phyloP scores from a whole-genome alignment of 1,284 basidiomycete species.

The Irpex sp. region DNA sequence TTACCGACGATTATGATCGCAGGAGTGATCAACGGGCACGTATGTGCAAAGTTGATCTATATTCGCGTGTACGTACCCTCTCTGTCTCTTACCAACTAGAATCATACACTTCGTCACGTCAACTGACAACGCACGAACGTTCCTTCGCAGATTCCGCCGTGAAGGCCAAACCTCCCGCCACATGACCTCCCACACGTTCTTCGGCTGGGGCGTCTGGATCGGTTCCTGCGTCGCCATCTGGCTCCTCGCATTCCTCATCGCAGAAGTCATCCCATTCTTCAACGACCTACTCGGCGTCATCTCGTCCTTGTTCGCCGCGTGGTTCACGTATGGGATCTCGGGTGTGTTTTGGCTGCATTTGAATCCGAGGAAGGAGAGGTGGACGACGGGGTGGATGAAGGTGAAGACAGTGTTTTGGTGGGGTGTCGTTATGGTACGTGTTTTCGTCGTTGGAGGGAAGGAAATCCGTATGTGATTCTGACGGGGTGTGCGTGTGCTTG shows the following conservation, averaged over 20 bases:
- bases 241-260: slow-evolving; percentile 26
- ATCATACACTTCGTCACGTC: not conserved
- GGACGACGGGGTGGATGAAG: slow-evolving; percentile 23
- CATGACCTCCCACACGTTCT: slow-evolving; percentile 26
- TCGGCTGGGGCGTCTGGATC: slow-evolving; percentile 29
- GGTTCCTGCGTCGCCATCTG: slow-evolving; percentile 26
- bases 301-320: slow-evolving; percentile 27
- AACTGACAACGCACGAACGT: not conserved
- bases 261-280: slow-evolving; percentile 33
- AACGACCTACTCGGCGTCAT: slow-evolving; percentile 31
- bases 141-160: slow-evolving; percentile 24
- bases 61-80: slow-evolving; percentile 23
- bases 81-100: not conserved
- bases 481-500: not conserved
- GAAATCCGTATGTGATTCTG: not conserved
- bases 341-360: slow-evolving; percentile 31
- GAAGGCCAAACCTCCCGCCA: slow-evolving; percentile 22
- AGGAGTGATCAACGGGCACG: slow-evolving; percentile 30
- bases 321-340: slow-evolving; percentile 32
- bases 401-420: slow-evolving; percentile 25
- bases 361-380: slow-evolving; percentile 20
- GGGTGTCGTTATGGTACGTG: slow-evolving; percentile 23
- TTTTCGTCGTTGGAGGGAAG: not conserved
- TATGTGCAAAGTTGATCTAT: slow-evolving; percentile 30
- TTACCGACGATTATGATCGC: slow-evolving; percentile 31